Evolutionary conservation across 2,329 filamentous ascomycete genomes (phyloP), one percentile per base, ranked within the genome.

Genomic region (Ceratocystis huliohia): DNA sequence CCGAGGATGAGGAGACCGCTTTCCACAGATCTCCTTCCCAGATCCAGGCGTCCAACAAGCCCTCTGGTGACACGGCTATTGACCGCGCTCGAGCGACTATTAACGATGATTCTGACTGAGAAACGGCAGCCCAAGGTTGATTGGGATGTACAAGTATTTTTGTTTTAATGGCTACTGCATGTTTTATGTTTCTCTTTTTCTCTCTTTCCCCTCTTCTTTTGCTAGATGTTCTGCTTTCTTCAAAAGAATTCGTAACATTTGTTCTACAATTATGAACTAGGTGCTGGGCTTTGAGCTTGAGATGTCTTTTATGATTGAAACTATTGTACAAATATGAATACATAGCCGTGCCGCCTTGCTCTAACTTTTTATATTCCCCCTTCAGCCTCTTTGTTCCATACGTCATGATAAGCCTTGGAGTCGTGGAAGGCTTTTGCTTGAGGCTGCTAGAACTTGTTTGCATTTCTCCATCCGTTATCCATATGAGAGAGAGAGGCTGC

Each of bases 1-100:
- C 91, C 7, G 93, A 96, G 72, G 93, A 97, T 68, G 91, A 96
- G 70, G 90, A 86, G 69, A 80, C 82, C 3, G 82, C 81, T 10
- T 87, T 87, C 72, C 87, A 87, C 74, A 80, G 82, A 66, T 83
- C 84, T 3, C 84, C 84, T 2, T 81, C 85, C n/a, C 79, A 82
- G 70, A 78, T 82, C 69, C 70, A 76, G 30, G 72, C 76, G 63
- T 76, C 78, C 71, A 62, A 82, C 45, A 82, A 82, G 75, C 75
- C 77, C 56, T 74, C 76, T 1, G 82, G 82, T 3, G 74, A 85
- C 70, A 85, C 83, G n/a, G 83, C 81, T 15, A 80, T 85, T 63
- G 83, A 85, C 71, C 77, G 82, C 62, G 83, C 83, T 63, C 75
- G 82, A 69, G 83, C 82, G 64, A 80, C 78, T 61, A 83, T 85